Conservation (phyloP, 768 basidiomycete genomes). For the Mycena polygramma region DNA sequence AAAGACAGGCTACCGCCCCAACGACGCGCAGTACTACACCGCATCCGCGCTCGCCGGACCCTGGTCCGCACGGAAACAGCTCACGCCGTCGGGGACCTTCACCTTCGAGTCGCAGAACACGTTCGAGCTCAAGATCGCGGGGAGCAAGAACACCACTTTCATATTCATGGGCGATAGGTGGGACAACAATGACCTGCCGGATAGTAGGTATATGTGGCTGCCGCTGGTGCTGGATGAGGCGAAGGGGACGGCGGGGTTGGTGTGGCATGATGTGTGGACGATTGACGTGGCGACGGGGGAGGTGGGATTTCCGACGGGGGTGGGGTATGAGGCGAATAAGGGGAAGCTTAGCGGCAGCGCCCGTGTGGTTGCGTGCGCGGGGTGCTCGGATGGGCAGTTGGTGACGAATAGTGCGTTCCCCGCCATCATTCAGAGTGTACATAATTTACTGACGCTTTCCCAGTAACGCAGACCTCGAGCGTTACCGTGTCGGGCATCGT, state of each 20-base stretch:
- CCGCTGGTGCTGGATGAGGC: slow-evolving; percentile 28
- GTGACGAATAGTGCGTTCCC: slow-evolving; percentile 27
- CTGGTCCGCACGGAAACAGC: slow-evolving; percentile 30
- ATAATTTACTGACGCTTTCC: slow-evolving; percentile 20
- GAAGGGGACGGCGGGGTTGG: slow-evolving; percentile 15
- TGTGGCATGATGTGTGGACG: slow-evolving; percentile 31
- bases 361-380: slow-evolving; percentile 23
- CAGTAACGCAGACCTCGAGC: slow-evolving; percentile 27
- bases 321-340: slow-evolving; percentile 20
- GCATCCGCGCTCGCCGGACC: slow-evolving; percentile 23
- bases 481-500: slow-evolving; percentile 26
- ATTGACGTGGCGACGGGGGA: slow-evolving; percentile 27
- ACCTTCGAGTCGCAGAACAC: slow-evolving; percentile 30
- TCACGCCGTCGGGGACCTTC: slow-evolving; percentile 25
- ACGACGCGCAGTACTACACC: slow-evolving; percentile 31
- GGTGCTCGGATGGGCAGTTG: slow-evolving; percentile 24
- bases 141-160: slow-evolving; percentile 27
- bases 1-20: slow-evolving; percentile 32
- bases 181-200: slow-evolving; percentile 26
- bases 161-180: slow-evolving; percentile 29
- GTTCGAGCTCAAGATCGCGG: slow-evolving; percentile 29
- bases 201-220: slow-evolving; percentile 30
- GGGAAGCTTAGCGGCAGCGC: slow-evolving; percentile 24
- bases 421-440: slow-evolving; percentile 5
- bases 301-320: slow-evolving; percentile 25